phyloP scores from a whole-genome alignment of 108 stramenopile genomes.

The Bacterosira constricta region DNA sequence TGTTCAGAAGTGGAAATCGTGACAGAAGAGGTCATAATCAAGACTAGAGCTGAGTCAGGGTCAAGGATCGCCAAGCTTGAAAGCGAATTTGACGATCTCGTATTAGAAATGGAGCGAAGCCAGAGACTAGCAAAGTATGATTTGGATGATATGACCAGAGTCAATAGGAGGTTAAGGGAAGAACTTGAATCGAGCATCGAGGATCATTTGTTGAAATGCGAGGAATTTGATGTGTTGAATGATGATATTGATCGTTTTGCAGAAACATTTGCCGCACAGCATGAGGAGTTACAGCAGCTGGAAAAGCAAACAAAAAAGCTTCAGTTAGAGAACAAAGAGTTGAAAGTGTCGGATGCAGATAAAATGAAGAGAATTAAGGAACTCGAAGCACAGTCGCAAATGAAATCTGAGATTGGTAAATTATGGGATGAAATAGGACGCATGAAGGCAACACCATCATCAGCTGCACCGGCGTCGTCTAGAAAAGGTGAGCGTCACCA shows the following conservation, averaged over 20 bases:
- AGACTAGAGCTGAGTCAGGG: constrained; percentile 15
- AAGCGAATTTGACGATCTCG: constrained; percentile 3
- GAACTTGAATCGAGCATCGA: constrained; percentile 29
- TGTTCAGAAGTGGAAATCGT: constrained; percentile 19
- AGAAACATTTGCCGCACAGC: constrained; percentile 37
- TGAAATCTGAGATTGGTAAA: too few species aligned
- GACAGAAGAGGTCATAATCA: constrained; percentile 11
- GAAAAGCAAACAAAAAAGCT: constrained; percentile 20
- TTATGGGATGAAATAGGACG: too few species aligned
- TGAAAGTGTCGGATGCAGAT: constrained; percentile 15
- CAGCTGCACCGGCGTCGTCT: too few species aligned
- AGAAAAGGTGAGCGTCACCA: too few species aligned
- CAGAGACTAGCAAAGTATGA: constrained; percentile 33
- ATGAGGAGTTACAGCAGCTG: constrained; percentile 21
- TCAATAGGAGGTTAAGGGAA: constrained; percentile 26
- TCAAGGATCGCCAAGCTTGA: constrained; percentile 10
- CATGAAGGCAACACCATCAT: too few species aligned
- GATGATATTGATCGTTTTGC: constrained; percentile 41
- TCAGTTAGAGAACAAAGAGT: constrained; percentile 5
- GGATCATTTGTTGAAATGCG: constrained; percentile 10
- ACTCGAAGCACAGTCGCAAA: constrained; percentile 2
- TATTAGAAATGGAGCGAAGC: constrained; percentile 10
- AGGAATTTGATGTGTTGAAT: constrained; percentile 31
- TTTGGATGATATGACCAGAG: constrained; percentile 30
- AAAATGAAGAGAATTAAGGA: constrained; percentile 16